These are phyloP conservation scores for Beverwykella pulmonaria DNA, from an alignment of 495 filamentous ascomycete genomes.

Conservation along the genomic window DNA sequence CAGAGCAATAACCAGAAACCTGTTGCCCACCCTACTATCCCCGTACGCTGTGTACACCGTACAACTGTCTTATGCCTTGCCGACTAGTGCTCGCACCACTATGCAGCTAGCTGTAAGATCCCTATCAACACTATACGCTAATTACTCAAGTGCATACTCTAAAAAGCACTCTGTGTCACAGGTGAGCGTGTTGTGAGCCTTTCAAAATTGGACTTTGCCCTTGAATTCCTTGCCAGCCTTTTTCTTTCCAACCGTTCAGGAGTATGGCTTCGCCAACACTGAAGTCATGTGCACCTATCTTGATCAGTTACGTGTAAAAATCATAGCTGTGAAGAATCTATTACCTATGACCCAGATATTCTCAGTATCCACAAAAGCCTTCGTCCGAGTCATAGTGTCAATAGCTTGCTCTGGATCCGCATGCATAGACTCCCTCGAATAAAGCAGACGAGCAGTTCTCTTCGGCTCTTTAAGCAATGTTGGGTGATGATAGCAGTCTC, in stretches of 20 bases:
- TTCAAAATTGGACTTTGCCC: background rate
- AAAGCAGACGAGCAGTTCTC: slow-evolving; percentile 23
- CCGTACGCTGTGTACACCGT: no score
- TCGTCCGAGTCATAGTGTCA: slow-evolving; percentile 9
- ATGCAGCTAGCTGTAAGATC: no score
- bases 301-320: background rate
- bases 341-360: slow-evolving; percentile 31
- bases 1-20: no score
- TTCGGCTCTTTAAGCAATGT: slow-evolving; percentile 21
- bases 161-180: background rate
- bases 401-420: slow-evolving; percentile 18
- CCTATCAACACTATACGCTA: no score
- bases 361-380: slow-evolving; percentile 12
- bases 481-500: slow-evolving; percentile 31
- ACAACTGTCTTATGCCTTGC: no score
- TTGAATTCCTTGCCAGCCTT: slow-evolving; percentile 12
- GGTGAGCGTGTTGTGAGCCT: background rate
- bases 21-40: no score
- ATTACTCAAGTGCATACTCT: no score
- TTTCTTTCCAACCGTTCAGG: slow-evolving; percentile 20
- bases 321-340: background rate
- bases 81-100: no score
- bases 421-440: slow-evolving; percentile 23
- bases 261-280: slow-evolving; percentile 18
- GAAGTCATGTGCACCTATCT: slow-evolving; percentile 18